These are phyloP conservation scores for Xylaria telfairii DNA, from an alignment of 495 filamentous ascomycete species.

Conservation along the genomic window DNA sequence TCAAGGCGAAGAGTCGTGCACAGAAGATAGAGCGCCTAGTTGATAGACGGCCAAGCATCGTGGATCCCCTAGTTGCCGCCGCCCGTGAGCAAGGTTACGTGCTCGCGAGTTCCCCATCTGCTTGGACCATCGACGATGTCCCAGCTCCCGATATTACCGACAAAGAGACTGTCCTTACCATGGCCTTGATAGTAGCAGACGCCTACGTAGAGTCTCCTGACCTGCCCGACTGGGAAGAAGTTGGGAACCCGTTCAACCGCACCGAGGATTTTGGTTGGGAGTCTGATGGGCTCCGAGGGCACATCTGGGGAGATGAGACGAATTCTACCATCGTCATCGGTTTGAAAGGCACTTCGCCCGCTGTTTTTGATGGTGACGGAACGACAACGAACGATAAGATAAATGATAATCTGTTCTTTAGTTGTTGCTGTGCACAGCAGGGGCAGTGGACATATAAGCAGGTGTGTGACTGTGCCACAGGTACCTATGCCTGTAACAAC, in stretches of 20 bases:
- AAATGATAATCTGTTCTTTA: constrained; percentile 97
- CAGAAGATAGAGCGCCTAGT: constrained; percentile 78
- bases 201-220: constrained; percentile 80
- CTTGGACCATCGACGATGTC: constrained; percentile 85
- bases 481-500: constrained; percentile 85
- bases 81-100: constrained; percentile 68
- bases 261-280: constrained; percentile 89
- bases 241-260: constrained; percentile 79
- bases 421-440: constrained; percentile 95
- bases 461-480: constrained; percentile 87
- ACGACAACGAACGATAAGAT: constrained; percentile 97
- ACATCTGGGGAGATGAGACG: constrained; percentile 84
- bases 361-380: constrained; percentile 92
- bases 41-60: constrained; percentile 74
- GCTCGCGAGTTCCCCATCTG: constrained; percentile 65
- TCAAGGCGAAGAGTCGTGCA: constrained; percentile 62
- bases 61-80: constrained; percentile 76
- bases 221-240: constrained; percentile 81
- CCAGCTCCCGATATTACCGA: constrained; percentile 82
- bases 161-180: constrained; percentile 79
- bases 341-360: constrained; percentile 87
- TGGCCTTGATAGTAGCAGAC: constrained; percentile 86
- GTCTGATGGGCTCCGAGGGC: constrained; percentile 84
- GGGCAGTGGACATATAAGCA: constrained; percentile 85
- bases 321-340: constrained; percentile 91